These are phyloP conservation scores for Sequoiadendron giganteum DNA, from an alignment of 75 land plant genomes.

Conservation along the genomic window DNA sequence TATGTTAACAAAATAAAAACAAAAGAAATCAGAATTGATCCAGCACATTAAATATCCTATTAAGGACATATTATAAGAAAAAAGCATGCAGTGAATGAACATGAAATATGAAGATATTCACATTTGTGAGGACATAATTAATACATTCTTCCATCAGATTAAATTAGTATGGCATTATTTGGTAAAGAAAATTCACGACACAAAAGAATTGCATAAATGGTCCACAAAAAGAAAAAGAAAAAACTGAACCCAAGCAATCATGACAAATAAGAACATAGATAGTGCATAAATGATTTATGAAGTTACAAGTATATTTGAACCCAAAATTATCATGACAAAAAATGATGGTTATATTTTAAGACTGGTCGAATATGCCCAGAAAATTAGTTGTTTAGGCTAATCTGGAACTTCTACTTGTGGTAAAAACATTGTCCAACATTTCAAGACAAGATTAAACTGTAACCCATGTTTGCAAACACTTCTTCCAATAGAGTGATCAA, in stretches of 20 bases:
- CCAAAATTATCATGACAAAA: neutral
- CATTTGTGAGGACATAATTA: neutral
- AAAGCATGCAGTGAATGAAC: neutral
- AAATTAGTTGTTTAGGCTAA: neutral
- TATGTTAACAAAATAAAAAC: neutral
- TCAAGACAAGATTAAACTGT: neutral
- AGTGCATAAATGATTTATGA: neutral
- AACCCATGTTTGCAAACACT: neutral
- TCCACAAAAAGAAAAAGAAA: neutral
- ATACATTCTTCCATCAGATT: neutral
- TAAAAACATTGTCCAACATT: neutral
- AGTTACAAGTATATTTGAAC: neutral
- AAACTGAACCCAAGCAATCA: neutral
- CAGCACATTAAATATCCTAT: neutral
- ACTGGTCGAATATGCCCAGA: neutral
- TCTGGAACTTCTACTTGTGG: neutral
- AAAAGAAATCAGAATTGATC: neutral
- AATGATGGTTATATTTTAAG: neutral
- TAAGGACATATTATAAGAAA: neutral
- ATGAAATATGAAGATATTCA: neutral
- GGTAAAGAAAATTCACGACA: neutral
- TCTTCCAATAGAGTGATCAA: neutral
- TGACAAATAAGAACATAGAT: neutral
- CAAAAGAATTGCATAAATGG: neutral
- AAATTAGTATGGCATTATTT: neutral